Conservation (phyloP, 768 basidiomycete genomes). For the Antrodiella citrinella region DNA sequence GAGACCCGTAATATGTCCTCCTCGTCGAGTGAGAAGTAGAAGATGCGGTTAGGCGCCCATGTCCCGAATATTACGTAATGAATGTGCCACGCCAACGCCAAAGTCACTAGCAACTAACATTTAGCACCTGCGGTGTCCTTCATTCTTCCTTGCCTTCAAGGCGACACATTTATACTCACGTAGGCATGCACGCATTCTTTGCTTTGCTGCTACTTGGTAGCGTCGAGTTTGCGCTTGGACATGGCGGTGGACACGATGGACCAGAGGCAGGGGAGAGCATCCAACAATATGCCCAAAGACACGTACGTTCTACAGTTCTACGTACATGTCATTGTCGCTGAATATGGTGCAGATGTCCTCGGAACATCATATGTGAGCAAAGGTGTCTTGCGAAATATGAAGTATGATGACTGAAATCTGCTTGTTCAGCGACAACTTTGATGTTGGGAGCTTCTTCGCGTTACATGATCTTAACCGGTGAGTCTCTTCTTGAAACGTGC, state of each 20-base stretch:
- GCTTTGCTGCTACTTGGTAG: slow-evolving; percentile 31
- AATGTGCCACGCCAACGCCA: no score
- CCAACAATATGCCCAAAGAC: slow-evolving; percentile 79
- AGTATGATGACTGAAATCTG: background rate
- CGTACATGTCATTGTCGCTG: no score
- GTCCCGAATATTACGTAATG: no score
- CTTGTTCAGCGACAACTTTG: slow-evolving; percentile 64
- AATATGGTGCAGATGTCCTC: slow-evolving; percentile 93
- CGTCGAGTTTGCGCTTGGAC: slow-evolving; percentile 31
- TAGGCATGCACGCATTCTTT: slow-evolving; percentile 38
- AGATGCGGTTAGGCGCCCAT: no score
- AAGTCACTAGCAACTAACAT: no score
- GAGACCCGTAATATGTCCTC: no score
- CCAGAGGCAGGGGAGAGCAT: slow-evolving; percentile 52
- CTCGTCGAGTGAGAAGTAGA: no score
- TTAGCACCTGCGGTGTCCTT: no score
- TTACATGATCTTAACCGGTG: slow-evolving; percentile 89
- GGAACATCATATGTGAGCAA: slow-evolving; percentile 75
- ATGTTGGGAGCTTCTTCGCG: slow-evolving; percentile 84
- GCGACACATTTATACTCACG: background rate
- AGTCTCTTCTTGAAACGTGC: slow-evolving; percentile 12
- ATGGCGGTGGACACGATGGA: slow-evolving; percentile 57
- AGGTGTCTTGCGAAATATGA: slow-evolving; percentile 3
- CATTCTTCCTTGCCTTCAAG: no score
- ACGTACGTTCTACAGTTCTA: slow-evolving; percentile 56